phyloP scores from a whole-genome alignment of 1,284 basidiomycete species.

The Acaromyces ingoldii region DNA sequence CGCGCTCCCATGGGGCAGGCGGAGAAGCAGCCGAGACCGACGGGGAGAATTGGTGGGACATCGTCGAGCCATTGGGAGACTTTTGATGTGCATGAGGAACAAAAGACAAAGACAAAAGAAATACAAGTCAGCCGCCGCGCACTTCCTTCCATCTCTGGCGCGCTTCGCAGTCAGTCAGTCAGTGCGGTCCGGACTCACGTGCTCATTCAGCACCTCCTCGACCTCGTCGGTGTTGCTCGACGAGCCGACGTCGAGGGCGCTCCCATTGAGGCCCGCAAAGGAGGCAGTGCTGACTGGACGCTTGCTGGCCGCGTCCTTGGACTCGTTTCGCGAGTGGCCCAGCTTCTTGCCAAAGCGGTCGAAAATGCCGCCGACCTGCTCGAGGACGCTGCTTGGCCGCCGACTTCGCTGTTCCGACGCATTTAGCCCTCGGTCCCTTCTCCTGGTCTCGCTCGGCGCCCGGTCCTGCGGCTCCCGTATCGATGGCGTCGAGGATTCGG shows the following conservation, averaged over 20 bases:
- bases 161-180: no score
- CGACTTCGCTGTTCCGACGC: no score
- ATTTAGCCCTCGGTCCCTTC: no score
- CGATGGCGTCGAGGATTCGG: no score
- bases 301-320: constrained; percentile 14
- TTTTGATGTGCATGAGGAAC: no score
- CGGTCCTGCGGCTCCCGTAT: no score
- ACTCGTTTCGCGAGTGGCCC: constrained; percentile 18
- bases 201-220: constrained; percentile 10
- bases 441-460: no score
- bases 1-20: no score
- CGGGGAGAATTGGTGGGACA: no score
- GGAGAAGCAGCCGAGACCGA: no score
- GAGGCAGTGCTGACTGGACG: constrained; percentile 11
- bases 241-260: constrained; percentile 17
- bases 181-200: no score
- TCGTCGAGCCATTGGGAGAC: constrained; percentile 1
- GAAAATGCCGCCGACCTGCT: constrained; percentile 38
- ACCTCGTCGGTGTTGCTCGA: constrained; percentile 17
- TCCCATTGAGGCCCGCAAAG: constrained; percentile 13
- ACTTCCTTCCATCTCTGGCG: not conserved
- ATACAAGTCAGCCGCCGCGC: not conserved
- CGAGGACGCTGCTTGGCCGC: constrained; percentile 38
- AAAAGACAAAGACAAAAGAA: not conserved
- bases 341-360: constrained; percentile 37